Base-by-base conservation (phyloP, 768 basidiomycete genomes). In the Cystobasidium ongulense region DNA sequence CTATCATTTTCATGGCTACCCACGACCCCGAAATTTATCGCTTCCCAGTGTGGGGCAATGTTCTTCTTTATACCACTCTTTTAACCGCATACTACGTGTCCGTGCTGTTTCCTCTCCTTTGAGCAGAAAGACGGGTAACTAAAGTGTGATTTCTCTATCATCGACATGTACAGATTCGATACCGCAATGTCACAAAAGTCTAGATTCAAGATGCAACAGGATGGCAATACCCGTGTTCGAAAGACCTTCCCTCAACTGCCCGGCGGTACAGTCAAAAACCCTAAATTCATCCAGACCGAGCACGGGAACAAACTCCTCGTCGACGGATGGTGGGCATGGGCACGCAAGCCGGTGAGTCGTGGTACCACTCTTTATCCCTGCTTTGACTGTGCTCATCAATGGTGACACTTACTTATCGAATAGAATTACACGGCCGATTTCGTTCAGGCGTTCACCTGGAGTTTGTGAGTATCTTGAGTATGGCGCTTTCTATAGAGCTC, bases 1-100 rank as follows among this genome's bases (percentile, higher is more conserved):
- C 95, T 13, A 90, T 94, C 65, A 88, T 99, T 64, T 97, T 93
- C 84, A 97, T 99, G 91, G 89, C 91, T n/a, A 89, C 91, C 2
- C 90, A 92, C 81, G 88, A 96, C 74, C 91, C 94, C 1, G 86
- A 87, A 21, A 86, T 86, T 74, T 98, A 98, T 83, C 86, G 84
- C 43, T 97, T 93, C 85, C 88, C 91, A 4, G 90, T 89, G 3
- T 84, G 84, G 25, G 86, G 85, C 10, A 89, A 92, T 74, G 83
- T 91, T 71, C 77, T 87, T 63, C 84, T 97, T 75, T 94, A 88
- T 81, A 81, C 85, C 27, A 88, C 88, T 18, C 85, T 97, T 57
- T 84, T 92, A 53, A 87, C 87, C 10, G 90, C 91, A 7, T 94
- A 98, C 83, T 93, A 86, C 80, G 84, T 95, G 91, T 91, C 71